Percentiles rank a stretch among this genome's conserved stretches.
Conservation (phyloP, 345 rosid species). For the Kernera saxatilis region DNA sequence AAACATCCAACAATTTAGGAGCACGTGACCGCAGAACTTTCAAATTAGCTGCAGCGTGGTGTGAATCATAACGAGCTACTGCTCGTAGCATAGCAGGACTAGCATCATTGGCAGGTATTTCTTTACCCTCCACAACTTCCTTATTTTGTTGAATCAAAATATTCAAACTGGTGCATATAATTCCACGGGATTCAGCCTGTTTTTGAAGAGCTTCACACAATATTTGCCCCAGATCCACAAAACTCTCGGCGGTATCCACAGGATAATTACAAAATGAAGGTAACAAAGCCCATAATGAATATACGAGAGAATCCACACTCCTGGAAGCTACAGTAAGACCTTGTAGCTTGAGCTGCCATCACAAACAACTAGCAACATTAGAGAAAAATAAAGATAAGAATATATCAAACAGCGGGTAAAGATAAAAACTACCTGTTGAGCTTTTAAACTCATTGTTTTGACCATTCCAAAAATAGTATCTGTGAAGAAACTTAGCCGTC, state of each 20-base stretch:
- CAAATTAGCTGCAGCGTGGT: constrained; percentile 58
- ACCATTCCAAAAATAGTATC: constrained; percentile 56
- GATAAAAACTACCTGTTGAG: constrained; percentile 47
- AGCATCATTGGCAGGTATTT: constrained; percentile 34
- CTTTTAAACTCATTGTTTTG: constrained; percentile 48
- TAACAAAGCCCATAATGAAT: constrained; percentile 84
- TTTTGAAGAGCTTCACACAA: constrained; percentile 54
- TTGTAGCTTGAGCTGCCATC: constrained; percentile 68
- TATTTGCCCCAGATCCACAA: constrained; percentile 49
- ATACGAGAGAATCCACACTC: constrained; percentile 60
- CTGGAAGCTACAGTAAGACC: constrained; percentile 60
- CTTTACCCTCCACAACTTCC: constrained; percentile 39
- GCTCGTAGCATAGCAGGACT: constrained; percentile 50
- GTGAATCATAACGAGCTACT: constrained; percentile 41
- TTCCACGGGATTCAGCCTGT: constrained; percentile 57
- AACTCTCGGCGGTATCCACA: constrained; percentile 66
- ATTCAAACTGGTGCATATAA: constrained; percentile 71
- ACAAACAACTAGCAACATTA: constrained; percentile 2
- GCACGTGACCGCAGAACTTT: constrained; percentile 52
- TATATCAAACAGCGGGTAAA: background rate
- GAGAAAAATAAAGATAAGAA: background rate
- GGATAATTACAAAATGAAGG: constrained; percentile 94
- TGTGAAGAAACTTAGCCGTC: constrained; percentile 62
- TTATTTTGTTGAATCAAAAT: constrained; percentile 71
- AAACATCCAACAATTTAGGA: constrained; percentile 50